A percentile compares a stretch with the other conserved stretches of the same genome.
phyloP scores from a whole-genome alignment of 2,329 filamentous ascomycete species.

The Alternaria brassicicola region DNA sequence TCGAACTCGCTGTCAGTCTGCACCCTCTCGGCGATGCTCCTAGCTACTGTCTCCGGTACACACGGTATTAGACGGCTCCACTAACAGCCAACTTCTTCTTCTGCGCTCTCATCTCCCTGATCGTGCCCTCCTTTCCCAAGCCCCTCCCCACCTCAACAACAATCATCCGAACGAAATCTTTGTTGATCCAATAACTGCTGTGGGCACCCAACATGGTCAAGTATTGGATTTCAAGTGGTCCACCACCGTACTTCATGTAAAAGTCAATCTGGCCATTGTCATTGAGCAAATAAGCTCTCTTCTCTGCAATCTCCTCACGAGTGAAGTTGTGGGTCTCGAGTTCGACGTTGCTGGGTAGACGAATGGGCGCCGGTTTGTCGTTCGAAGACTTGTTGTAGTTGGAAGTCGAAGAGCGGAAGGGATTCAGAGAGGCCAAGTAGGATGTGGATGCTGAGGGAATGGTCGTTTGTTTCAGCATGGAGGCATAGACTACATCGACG shows the following conservation, averaged over 20 bases:
- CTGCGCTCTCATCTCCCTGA: constrained; percentile 60
- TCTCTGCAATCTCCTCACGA: constrained; percentile 89
- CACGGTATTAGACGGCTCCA: not conserved
- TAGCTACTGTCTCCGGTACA: not conserved
- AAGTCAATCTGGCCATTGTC: constrained; percentile 97
- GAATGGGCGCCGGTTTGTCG: constrained; percentile 38
- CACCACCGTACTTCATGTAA: constrained; percentile 81
- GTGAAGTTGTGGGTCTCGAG: constrained; percentile 95
- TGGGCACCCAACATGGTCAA: constrained; percentile 96
- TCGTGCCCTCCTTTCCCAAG: constrained; percentile 67
- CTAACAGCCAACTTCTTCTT: constrained; percentile 52
- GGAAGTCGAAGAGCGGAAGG: constrained; percentile 46
- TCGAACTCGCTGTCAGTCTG: not conserved
- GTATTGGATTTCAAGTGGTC: constrained; percentile 92
- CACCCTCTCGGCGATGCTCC: not conserved
- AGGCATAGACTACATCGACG: constrained; percentile 80
- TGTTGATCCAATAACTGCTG: constrained; percentile 88
- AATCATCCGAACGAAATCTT: constrained; percentile 87
- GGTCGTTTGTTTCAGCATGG: constrained; percentile 75
- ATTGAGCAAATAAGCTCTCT: constrained; percentile 84
- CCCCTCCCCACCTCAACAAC: constrained; percentile 84
- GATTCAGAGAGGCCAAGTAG: constrained; percentile 51
- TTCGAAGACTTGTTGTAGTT: constrained; percentile 24
- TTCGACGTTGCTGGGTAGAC: constrained; percentile 68
- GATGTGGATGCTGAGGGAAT: constrained; percentile 73